Percentiles rank a stretch among this genome's conserved stretches.
Conservation (phyloP, 108 stramenopile species). For the Cyclotella cryptica region DNA sequence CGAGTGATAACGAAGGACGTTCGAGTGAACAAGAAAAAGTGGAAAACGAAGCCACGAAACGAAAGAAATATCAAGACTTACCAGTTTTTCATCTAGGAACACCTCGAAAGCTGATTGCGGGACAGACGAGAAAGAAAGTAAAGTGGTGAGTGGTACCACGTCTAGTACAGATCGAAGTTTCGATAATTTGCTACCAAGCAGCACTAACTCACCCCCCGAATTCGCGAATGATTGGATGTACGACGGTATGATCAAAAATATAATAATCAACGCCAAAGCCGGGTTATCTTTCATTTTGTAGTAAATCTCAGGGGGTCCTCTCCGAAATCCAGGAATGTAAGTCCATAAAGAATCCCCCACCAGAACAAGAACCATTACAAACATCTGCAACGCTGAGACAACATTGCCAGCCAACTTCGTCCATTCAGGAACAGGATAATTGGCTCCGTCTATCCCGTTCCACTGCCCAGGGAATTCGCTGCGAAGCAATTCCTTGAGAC, state of each 20-base stretch:
- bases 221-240: constrained; percentile 48
- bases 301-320: constrained; percentile 47
- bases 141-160: not conserved
- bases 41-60: not conserved
- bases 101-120: constrained; percentile 39
- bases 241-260: constrained; percentile 49
- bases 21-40: not conserved
- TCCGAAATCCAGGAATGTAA: constrained; percentile 37
- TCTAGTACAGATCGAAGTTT: not conserved
- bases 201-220: constrained; percentile 32
- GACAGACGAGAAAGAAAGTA: not conserved
- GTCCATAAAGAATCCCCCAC: constrained; percentile 50
- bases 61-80: constrained; percentile 16
- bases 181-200: not conserved
- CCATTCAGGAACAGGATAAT: constrained; percentile 52
- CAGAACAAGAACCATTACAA: constrained; percentile 37
- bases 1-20: not conserved
- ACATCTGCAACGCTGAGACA: constrained; percentile 46
- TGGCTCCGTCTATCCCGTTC: constrained; percentile 43
- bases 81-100: constrained; percentile 50
- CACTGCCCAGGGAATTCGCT: constrained; percentile 55
- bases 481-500: constrained; percentile 39
- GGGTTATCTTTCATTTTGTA: constrained; percentile 53
- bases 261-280: constrained; percentile 37
- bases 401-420: constrained; percentile 26